Base-by-base conservation (phyloP, 73 alveolate species). In the Paraurostyla sp. region DNA sequence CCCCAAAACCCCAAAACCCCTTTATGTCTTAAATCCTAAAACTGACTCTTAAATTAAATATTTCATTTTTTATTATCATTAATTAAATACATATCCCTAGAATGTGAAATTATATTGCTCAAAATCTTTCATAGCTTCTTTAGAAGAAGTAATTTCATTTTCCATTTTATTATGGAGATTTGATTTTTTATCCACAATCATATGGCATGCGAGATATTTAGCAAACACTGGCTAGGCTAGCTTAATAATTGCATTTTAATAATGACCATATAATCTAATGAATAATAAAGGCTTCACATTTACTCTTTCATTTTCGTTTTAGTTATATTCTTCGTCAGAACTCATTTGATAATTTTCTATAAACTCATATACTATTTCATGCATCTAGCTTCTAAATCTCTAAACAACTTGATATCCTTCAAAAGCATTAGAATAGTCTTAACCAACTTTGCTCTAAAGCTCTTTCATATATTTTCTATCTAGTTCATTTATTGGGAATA, bases 351-450 rank as follows among this genome's bases (percentile, higher is more conserved):
- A 56, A 56, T 13, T 30, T 29, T 60, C 78, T 6, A 29, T 29
- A 32, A 60, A 30, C 32, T 60, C 78, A 60, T 60, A 60, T 9
- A 60, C 50, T 6, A 16, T 60, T 33, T 60, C 78, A 60, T 13
- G 13, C 78, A 60, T 60, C 25, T 60, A 32, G 32, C 78, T 60
- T 60, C 25, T 4, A 27, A 60, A 60, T 60, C 78, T 60, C 50
- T 25, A 27, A 60, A 60, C 13, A 9, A 60, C 3, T 30, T 60
- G 25, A 33, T 30, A 60, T 27, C 25, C 4, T 60, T 60, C 27
- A 27, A 60, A 50, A 60, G 78, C 78, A 60, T 60, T 30, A 2
- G 6, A 20, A 13, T 50, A 45, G 32, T 9, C 3, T 60, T 9
- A 45, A 2, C 13, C 78, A 27, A 60, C 50, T 18, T 60, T 9